Evolutionary conservation across 441 rosid genomes (phyloP).

Genomic region (Gossypium gossypioides): DNA sequence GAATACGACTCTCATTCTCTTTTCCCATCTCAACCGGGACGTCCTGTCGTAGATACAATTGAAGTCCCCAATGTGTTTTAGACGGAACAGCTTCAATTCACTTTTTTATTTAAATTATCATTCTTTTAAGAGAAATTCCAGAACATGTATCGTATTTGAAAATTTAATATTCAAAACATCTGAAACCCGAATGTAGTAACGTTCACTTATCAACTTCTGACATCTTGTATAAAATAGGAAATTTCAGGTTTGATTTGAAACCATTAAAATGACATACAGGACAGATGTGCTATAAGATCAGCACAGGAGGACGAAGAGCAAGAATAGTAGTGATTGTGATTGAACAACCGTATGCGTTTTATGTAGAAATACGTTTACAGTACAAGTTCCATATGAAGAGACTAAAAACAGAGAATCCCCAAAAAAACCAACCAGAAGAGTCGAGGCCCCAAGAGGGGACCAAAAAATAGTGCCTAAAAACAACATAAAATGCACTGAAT

Average conservation of each 20-base stretch:
- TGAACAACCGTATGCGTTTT: neutral
- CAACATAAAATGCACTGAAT: neutral
- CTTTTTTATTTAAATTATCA: too few relatives aligned
- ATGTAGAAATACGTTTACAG: conserved; percentile 1
- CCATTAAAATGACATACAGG: neutral
- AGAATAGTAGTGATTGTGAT: neutral
- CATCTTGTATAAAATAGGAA: neutral
- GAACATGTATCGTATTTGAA: too few relatives aligned
- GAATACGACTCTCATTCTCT: conserved; percentile 67
- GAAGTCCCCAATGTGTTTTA: conserved; percentile 37
- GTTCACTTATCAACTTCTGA: neutral
- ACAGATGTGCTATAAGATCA: neutral
- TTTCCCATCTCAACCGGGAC: conserved; percentile 81
- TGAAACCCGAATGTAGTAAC: too few relatives aligned
- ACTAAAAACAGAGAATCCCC: neutral
- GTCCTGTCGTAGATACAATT: conserved; percentile 47
- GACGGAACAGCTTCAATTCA: conserved; percentile 56
- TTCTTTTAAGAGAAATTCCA: too few relatives aligned
- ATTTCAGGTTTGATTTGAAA: neutral
- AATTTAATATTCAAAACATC: too few relatives aligned
- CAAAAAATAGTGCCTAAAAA: neutral
- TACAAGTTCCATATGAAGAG: conserved; percentile 1
- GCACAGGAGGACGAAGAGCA: neutral
- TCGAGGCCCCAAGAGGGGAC: neutral
- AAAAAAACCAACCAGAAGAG: conserved; percentile 2